Conservation (phyloP, 148 eudicot genomes). For the Salicornia ramosissima region DNA sequence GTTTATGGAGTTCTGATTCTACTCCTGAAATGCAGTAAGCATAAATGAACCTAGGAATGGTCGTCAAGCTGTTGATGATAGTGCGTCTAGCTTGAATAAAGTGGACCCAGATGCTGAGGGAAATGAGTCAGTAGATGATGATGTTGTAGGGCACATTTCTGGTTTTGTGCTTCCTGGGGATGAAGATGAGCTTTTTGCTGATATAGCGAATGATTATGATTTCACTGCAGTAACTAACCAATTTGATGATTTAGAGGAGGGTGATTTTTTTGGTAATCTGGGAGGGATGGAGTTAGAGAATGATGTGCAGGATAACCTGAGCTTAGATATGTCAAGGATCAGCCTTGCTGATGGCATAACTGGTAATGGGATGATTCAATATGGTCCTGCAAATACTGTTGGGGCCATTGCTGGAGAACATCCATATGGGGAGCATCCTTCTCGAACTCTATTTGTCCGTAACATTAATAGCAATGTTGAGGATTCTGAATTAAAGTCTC, state of each 20-base stretch:
- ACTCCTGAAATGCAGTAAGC: slow-evolving; percentile 42
- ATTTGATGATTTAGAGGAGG: slow-evolving; percentile 65
- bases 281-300: slow-evolving; percentile 88
- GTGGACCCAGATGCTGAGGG: slow-evolving; percentile 34
- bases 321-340: slow-evolving; percentile 42
- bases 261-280: slow-evolving; percentile 75
- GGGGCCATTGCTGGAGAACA: slow-evolving; percentile 82
- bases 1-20: slow-evolving; percentile 13
- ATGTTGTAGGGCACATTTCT: slow-evolving; percentile 33
- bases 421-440: slow-evolving; percentile 87
- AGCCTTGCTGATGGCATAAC: slow-evolving; percentile 54
- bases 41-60: slow-evolving; percentile 32
- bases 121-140: slow-evolving; percentile 42
- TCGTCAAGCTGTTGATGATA: slow-evolving; percentile 49
- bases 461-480: slow-evolving; percentile 89
- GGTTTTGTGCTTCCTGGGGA: slow-evolving; percentile 76
- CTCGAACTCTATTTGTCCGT: slow-evolving; percentile 84
- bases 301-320: slow-evolving; percentile 47
- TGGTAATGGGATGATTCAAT: slow-evolving; percentile 48
- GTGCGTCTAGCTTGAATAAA: slow-evolving; percentile 34
- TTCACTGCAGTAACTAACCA: slow-evolving; percentile 39
- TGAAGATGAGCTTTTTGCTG: slow-evolving; percentile 89
- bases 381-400: slow-evolving; percentile 42
- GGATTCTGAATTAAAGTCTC: slow-evolving; percentile 66
- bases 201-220: slow-evolving; percentile 61